Evolutionary conservation across 257 asterid species (phyloP).

Genomic region (Nyctanthes arbortristis): DNA sequence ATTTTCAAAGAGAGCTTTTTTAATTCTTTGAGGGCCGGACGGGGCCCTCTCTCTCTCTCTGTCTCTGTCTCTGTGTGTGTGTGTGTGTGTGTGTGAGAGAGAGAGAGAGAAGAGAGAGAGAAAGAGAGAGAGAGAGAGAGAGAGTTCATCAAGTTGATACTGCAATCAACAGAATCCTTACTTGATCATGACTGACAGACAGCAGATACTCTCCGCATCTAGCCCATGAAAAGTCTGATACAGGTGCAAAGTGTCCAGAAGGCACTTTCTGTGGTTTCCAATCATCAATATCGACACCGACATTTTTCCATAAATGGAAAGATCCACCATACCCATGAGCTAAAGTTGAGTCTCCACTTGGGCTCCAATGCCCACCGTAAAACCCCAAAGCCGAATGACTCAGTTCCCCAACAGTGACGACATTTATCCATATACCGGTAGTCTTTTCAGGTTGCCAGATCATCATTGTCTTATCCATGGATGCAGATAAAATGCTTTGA

Average conservation of each 20-base stretch:
- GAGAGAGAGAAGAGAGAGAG: neutral
- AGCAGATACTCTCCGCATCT: conserved; percentile 73
- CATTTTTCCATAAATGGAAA: conserved; percentile 86
- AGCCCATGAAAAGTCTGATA: conserved; percentile 88
- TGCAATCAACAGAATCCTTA: conserved; percentile 31
- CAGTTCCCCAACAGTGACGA: conserved; percentile 95
- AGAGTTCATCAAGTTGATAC: neutral
- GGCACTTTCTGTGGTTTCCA: conserved; percentile 99
- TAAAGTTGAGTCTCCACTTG: conserved; percentile 64
- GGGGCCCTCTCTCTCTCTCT: no score
- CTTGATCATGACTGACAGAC: conserved; percentile 98
- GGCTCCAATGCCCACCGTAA: conserved; percentile 97
- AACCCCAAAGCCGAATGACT: conserved; percentile 96
- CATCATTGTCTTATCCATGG: conserved; percentile 99
- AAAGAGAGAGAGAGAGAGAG: neutral
- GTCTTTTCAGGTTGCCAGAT: conserved; percentile 97
- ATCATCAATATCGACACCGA: conserved; percentile 66
- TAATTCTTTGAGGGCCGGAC: neutral
- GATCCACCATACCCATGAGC: conserved; percentile 99
- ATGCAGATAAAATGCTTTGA: conserved; percentile 87
- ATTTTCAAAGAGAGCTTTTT: neutral
- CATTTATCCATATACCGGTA: conserved; percentile 94
- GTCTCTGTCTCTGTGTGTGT: no score
- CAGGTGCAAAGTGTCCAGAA: conserved; percentile 92
- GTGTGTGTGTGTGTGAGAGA: neutral